Conservation (phyloP, 495 filamentous ascomycete species). For the Neurospora sp. region DNA sequence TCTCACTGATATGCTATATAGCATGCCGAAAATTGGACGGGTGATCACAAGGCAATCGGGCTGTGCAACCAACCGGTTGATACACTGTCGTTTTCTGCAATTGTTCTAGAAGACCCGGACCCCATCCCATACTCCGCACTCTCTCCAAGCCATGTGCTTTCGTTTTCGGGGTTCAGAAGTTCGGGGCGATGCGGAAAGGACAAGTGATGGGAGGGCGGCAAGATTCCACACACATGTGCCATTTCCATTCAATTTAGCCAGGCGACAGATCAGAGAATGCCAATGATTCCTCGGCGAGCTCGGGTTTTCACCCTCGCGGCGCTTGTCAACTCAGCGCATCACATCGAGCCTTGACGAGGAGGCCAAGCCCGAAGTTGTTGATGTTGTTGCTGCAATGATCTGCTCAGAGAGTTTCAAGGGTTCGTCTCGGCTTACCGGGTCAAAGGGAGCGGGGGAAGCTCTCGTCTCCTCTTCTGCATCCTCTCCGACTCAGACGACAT, state of each 20-base stretch:
- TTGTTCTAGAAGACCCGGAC: constrained; percentile 14
- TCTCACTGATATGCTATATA: neutral
- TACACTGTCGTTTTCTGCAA: constrained; percentile 8
- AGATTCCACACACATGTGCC: neutral
- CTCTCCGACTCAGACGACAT: neutral
- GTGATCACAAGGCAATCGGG: constrained; percentile 2
- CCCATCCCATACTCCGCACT: constrained; percentile 4
- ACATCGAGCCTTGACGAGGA: neutral
- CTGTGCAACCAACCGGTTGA: constrained; percentile 13
- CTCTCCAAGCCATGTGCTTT: neutral
- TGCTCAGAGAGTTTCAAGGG: neutral
- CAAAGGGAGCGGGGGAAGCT: neutral
- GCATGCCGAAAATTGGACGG: neutral
- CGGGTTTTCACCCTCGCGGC: neutral
- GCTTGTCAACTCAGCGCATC: neutral
- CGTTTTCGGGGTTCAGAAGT: neutral
- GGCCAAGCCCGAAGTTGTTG: neutral
- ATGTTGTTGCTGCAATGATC: neutral
- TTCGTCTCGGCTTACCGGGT: neutral
- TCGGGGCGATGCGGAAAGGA: neutral
- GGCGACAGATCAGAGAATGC: neutral
- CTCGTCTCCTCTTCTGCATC: neutral
- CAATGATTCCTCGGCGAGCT: neutral
- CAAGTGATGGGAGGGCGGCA: neutral
- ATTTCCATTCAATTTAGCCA: neutral